Conservation (phyloP, 2,329 filamentous ascomycete species). For the Aspergillus sp. region DNA sequence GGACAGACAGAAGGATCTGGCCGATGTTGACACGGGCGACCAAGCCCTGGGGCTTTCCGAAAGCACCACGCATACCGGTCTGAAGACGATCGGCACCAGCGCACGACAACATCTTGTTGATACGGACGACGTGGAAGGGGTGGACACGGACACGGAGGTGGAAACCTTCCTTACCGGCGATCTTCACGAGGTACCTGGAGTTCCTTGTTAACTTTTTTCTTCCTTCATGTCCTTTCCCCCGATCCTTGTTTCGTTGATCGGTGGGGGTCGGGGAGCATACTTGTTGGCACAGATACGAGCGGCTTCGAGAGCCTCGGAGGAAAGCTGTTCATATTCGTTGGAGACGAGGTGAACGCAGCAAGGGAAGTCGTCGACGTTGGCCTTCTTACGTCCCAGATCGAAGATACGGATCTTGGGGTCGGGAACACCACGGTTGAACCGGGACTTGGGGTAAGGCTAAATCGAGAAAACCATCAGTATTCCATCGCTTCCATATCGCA, state of each 20-base stretch:
- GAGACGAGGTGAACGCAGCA: conserved; percentile 98
- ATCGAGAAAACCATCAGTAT: conserved; percentile 21
- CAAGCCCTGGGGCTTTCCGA: conserved; percentile 98
- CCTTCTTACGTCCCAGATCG: conserved; percentile 97
- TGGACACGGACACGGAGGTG: conserved; percentile 78
- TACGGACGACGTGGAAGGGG: conserved; percentile 99
- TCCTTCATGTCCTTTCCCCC: background rate
- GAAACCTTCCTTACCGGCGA: conserved; percentile 70
- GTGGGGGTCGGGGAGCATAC: conserved; percentile 51
- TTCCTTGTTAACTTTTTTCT: background rate
- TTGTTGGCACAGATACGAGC: conserved; percentile 99
- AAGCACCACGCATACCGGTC: conserved; percentile 99
- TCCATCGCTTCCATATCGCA: background rate
- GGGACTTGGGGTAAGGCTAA: conserved; percentile 97
- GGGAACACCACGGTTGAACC: conserved; percentile 99
- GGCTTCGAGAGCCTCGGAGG: conserved; percentile 98
- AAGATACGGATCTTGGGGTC: conserved; percentile 89
- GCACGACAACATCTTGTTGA: conserved; percentile 99
- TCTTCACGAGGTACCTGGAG: conserved; percentile 65
- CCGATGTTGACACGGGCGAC: conserved; percentile 99
- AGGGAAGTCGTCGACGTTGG: conserved; percentile 98
- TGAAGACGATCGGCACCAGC: conserved; percentile 99
- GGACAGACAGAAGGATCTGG: conserved; percentile 96
- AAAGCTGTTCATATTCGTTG: conserved; percentile 99
- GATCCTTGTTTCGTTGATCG: background rate